Evolutionary conservation across 1,284 basidiomycete species (phyloP).

Genomic region (Austropuccinia psidii): DNA sequence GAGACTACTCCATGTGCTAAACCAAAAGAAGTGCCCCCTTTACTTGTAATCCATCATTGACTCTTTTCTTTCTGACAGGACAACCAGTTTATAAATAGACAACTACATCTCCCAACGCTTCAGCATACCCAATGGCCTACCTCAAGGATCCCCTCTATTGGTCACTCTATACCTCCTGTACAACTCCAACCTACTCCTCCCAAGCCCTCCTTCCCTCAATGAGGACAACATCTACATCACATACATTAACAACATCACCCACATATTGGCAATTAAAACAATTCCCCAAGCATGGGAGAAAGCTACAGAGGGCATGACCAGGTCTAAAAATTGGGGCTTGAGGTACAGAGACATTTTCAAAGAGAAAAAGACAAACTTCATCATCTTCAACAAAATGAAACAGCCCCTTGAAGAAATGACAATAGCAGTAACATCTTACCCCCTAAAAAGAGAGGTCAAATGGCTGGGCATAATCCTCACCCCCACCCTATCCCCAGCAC

Average conservation of each 20-base stretch:
- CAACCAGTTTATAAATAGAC: neutral
- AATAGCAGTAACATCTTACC: neutral
- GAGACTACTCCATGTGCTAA: neutral
- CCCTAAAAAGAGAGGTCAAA: neutral
- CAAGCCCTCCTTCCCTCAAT: neutral
- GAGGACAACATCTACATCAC: neutral
- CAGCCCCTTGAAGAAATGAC: neutral
- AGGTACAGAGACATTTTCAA: constrained; percentile 6
- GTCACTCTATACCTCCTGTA: constrained; percentile 5
- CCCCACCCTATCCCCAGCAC: neutral
- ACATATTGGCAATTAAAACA: neutral
- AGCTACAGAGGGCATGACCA: neutral
- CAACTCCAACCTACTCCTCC: neutral
- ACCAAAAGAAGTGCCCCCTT: neutral
- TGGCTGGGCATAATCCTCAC: too few species aligned
- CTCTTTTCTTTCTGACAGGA: neutral
- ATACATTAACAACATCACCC: constrained; percentile 7
- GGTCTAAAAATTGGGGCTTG: neutral
- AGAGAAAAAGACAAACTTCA: neutral
- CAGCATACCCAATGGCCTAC: neutral
- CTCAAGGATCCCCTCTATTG: constrained; percentile 11
- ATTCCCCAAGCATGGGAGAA: neutral
- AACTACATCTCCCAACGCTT: neutral
- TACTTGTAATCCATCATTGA: neutral
- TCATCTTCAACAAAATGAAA: neutral